Conservation (phyloP, 768 basidiomycete species). For the Podaxis sp. region DNA sequence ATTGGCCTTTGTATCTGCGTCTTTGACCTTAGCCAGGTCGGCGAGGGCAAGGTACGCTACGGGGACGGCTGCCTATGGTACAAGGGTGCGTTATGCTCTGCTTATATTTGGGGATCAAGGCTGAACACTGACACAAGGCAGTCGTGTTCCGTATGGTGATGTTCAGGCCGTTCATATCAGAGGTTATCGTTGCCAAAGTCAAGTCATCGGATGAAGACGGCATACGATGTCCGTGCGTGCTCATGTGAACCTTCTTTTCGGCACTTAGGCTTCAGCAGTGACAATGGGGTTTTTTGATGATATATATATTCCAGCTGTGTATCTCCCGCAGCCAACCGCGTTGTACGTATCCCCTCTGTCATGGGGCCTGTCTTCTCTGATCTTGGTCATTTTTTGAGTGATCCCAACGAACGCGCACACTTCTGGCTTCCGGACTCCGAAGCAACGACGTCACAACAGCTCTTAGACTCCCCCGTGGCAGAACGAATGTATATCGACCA, state of each 20-base stretch:
- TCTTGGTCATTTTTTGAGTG: slow-evolving; percentile 39
- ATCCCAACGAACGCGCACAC: slow-evolving; percentile 78
- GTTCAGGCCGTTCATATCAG: slow-evolving; percentile 87
- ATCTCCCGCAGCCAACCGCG: slow-evolving; percentile 79
- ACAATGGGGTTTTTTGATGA: slow-evolving; percentile 93
- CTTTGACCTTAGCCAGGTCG: slow-evolving; percentile 82
- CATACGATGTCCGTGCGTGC: slow-evolving; percentile 64
- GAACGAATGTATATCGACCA: slow-evolving; percentile 83
- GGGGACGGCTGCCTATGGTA: slow-evolving; percentile 97
- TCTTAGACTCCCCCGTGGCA: slow-evolving; percentile 65
- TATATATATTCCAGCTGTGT: slow-evolving; percentile 76
- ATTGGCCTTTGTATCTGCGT: slow-evolving; percentile 90
- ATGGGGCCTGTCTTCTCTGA: neutral
- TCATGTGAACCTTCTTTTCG: neutral
- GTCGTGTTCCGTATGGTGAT: slow-evolving; percentile 89
- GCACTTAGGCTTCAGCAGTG: slow-evolving; percentile 44
- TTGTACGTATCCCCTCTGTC: slow-evolving; percentile 57
- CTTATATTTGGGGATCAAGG: neutral
- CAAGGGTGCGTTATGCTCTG: slow-evolving; percentile 58
- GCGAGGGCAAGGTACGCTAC: slow-evolving; percentile 91
- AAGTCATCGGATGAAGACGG: slow-evolving; percentile 85
- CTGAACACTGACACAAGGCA: slow-evolving; percentile 29
- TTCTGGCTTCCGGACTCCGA: slow-evolving; percentile 77
- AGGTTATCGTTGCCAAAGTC: slow-evolving; percentile 88
- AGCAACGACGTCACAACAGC: slow-evolving; percentile 52